These are phyloP conservation scores for Rhododendron kiyosumense DNA, from an alignment of 148 eudicot genomes.

Conservation along the genomic window DNA sequence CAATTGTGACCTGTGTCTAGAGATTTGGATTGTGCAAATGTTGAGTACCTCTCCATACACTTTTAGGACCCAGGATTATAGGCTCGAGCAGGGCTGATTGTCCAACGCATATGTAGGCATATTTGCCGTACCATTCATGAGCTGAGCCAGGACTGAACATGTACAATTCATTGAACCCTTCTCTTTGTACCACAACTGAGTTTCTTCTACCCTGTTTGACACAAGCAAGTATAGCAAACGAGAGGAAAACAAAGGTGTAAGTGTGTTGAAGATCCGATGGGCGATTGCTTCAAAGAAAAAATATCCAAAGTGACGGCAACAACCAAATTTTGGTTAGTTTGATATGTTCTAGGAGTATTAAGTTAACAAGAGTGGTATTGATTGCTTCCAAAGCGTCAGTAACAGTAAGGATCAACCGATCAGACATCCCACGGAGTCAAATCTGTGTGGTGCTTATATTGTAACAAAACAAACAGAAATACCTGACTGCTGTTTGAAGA, in stretches of 20 bases:
- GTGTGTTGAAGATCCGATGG: background rate
- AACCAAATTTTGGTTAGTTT: background rate
- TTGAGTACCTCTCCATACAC: conserved; percentile 62
- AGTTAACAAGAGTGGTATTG: background rate
- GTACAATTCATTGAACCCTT: conserved; percentile 63
- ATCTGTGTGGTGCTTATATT: background rate
- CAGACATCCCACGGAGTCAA: background rate
- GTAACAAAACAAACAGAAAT: background rate
- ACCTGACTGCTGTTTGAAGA: background rate
- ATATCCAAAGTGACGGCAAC: background rate
- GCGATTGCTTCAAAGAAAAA: background rate
- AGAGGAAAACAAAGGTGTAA: background rate
- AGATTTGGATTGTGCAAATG: conserved; percentile 63
- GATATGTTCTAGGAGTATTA: background rate
- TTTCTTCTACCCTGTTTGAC: conserved; percentile 63
- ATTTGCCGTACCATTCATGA: conserved; percentile 56
- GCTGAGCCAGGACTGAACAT: conserved; percentile 73
- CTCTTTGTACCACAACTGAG: conserved; percentile 54
- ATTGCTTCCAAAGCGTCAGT: background rate
- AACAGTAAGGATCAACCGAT: background rate
- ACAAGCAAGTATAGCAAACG: background rate
- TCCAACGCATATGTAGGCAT: conserved; percentile 61
- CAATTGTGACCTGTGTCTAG: conserved; percentile 7
- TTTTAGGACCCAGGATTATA: conserved; percentile 36
- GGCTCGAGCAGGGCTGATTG: conserved; percentile 67